A percentile compares a stretch with the other conserved stretches of the same genome.
Conservation (phyloP, 164 flowering plant species). For the Brasenia schreberi region DNA sequence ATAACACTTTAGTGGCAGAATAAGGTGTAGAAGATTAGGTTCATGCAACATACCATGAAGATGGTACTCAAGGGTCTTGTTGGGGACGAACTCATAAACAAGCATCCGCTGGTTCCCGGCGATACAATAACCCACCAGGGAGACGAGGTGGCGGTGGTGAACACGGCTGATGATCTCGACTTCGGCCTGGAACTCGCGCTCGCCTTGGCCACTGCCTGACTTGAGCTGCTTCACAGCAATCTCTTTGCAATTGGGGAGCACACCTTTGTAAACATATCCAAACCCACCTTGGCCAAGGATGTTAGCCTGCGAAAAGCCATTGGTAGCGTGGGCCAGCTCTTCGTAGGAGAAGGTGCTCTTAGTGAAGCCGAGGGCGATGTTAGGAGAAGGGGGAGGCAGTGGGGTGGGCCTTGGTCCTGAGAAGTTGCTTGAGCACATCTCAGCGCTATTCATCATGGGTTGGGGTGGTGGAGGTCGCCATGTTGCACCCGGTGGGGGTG, state of each 20-base stretch:
- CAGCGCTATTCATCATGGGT: slow-evolving; percentile 13
- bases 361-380: slow-evolving; percentile 28
- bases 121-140: slow-evolving; percentile 55
- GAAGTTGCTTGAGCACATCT: slow-evolving; percentile 23
- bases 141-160: slow-evolving; percentile 10
- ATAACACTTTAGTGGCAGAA: not conserved
- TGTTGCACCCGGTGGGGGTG: slow-evolving; percentile 21
- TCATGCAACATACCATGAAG: not conserved
- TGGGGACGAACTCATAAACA: slow-evolving; percentile 40
- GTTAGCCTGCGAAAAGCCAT: slow-evolving; percentile 41
- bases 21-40: too few species aligned
- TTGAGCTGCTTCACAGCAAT: slow-evolving; percentile 72
- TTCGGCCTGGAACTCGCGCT: slow-evolving; percentile 51
- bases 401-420: slow-evolving; percentile 13
- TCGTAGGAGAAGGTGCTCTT: slow-evolving; percentile 57
- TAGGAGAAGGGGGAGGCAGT: slow-evolving; percentile 32
- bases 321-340: slow-evolving; percentile 51
- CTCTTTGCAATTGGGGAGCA: slow-evolving; percentile 49
- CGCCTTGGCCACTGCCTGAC: slow-evolving; percentile 76
- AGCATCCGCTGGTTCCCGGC: slow-evolving; percentile 49
- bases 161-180: too few species aligned
- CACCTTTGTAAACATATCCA: slow-evolving; percentile 73
- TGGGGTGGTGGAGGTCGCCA: slow-evolving; percentile 25
- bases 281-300: slow-evolving; percentile 79
- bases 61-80: slow-evolving; percentile 4